Conservation (phyloP, 2,329 filamentous ascomycete genomes). For the Alternaria incomplexa region DNA sequence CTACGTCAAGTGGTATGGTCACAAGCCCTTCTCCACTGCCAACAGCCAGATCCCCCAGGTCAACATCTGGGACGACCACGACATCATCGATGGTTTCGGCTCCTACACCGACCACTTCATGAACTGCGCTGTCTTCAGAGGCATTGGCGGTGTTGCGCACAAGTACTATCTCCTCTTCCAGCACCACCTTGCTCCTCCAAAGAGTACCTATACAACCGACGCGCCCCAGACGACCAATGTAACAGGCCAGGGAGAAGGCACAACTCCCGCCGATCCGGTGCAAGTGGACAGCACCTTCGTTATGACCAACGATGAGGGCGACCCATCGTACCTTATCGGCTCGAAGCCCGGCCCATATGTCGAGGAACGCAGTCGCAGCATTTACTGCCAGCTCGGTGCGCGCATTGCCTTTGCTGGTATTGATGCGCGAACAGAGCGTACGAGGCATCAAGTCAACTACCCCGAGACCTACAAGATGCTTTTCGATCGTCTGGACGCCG, state of each 20-base stretch:
- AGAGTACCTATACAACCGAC: constrained; percentile 85
- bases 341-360: constrained; percentile 72
- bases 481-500: constrained; percentile 61
- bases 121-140: constrained; percentile 68
- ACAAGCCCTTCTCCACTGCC: constrained; percentile 64
- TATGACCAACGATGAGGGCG: constrained; percentile 60
- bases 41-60: constrained; percentile 69
- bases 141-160: constrained; percentile 64
- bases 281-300: constrained; percentile 81
- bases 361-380: constrained; percentile 64
- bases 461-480: constrained; percentile 67
- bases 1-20: constrained; percentile 72
- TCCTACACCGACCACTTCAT: constrained; percentile 72
- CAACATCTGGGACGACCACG: constrained; percentile 71
- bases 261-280: constrained; percentile 66
- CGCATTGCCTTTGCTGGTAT: constrained; percentile 69
- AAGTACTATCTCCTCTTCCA: constrained; percentile 72
- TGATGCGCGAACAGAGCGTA: constrained; percentile 73
- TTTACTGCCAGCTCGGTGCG: constrained; percentile 69
- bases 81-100: constrained; percentile 72
- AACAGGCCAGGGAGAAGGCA: constrained; percentile 60
- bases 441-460: constrained; percentile 93
- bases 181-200: constrained; percentile 81
- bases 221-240: constrained; percentile 59
- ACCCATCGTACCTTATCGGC: constrained; percentile 80